Evolutionary conservation across 306 rosid species (phyloP).

Genomic region (Quercus alba): DNA sequence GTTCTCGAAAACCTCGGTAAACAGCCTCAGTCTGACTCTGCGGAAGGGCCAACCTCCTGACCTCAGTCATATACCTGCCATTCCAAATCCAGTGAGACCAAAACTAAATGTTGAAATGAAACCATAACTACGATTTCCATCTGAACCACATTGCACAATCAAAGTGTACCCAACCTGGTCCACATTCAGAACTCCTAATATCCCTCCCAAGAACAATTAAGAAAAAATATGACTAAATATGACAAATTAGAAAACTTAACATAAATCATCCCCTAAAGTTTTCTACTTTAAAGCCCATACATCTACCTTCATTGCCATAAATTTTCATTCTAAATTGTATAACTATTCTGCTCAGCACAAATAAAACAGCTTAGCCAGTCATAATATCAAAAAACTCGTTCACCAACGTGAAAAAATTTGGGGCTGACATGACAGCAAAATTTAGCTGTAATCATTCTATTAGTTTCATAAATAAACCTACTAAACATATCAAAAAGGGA

Average conservation of each 20-base stretch:
- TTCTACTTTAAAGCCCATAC: not conserved
- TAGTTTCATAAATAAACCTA: not conserved
- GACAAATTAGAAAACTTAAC: not conserved
- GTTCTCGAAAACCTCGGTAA: constrained; percentile 80
- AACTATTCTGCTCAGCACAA: not conserved
- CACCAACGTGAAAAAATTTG: not conserved
- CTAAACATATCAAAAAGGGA: not conserved
- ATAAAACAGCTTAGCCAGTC: not conserved
- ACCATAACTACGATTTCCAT: not conserved
- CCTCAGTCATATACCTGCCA: constrained; percentile 89
- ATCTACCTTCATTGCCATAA: not conserved
- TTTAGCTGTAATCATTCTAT: not conserved
- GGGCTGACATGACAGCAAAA: not conserved
- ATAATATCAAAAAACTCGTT: not conserved
- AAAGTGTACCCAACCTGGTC: not conserved
- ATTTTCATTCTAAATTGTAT: not conserved
- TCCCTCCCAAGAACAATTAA: not conserved
- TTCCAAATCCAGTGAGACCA: constrained; percentile 22
- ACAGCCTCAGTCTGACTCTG: constrained; percentile 76
- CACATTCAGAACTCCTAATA: not conserved
- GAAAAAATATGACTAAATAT: not conserved
- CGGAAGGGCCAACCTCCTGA: constrained; percentile 84
- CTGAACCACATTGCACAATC: not conserved
- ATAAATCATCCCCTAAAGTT: not conserved
- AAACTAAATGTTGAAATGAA: constrained; percentile 11